Evolutionary conservation across 1,139 yeast species (phyloP), one percentile per base, ranked within the genome.

Genomic region (Candida labiduridarum): DNA sequence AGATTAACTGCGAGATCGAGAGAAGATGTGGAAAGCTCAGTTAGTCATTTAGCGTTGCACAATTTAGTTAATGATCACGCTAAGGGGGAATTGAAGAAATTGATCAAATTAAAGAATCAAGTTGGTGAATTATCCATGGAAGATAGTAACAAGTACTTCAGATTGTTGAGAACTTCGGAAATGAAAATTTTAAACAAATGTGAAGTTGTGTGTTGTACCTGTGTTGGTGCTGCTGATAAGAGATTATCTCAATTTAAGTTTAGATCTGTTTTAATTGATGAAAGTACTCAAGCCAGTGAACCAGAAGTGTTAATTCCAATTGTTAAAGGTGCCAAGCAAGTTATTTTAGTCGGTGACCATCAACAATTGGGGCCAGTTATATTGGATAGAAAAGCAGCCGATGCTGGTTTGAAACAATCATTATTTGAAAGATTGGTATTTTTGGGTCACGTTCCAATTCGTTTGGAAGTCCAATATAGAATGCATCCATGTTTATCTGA

Each of bases 301-400:
- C 97, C 97, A 0, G 97, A 90, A 66, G 83, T 88, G 59, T 75
- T 92, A 61, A 89, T 92, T 54, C 97, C 98, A 8, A 82, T 91
- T 44, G 92, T 87, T 2, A 87, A 85, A 59, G 96, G 97, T 30
- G 90, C 96, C 49, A 87, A 87, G 63, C 97, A 91, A 64, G 91
- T 90, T 3, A 83, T 91, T 46, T 72, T 92, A 29, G 97, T 92
- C 46, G 98, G 98, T 60, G 98, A 92, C 65, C 97, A 92, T 67
- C 95, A 89, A 70, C 98, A 92, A 71, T 74, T 91, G 58, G 97
- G 97, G 2, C 97, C 97, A 0, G 96, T 90, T 22, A 87, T 91
- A 47, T 70, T 89, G 54, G 91, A 89, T 61, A 82, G 83, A 60
- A 80, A 79, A 58, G 97, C 96, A 1, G 91, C 86, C 22, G 85